Evolutionary conservation across 176 grass and related monocot genomes (phyloP).

Genomic region (Oryza nivara): DNA sequence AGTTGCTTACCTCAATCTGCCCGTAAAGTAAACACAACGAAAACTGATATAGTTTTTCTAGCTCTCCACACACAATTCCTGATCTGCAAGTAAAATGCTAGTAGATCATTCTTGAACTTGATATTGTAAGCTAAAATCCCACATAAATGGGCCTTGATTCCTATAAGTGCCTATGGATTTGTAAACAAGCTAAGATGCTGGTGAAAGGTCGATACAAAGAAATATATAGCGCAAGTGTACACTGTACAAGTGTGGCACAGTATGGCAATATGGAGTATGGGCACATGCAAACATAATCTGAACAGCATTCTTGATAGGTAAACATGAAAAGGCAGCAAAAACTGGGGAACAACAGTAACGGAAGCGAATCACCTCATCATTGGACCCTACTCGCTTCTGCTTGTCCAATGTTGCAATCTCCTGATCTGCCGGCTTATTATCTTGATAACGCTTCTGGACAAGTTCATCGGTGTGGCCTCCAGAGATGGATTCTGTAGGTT

Average conservation of each 20-base stretch:
- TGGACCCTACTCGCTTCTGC: slow-evolving; percentile 10
- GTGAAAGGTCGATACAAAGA: neutral
- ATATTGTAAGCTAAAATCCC: neutral
- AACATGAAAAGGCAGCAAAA: neutral
- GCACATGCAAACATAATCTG: neutral
- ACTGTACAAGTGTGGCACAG: too few species aligned
- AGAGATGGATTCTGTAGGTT: neutral
- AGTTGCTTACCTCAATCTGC: neutral
- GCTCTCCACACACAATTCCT: neutral
- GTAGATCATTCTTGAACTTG: neutral
- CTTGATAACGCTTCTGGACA: neutral
- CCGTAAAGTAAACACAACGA: neutral
- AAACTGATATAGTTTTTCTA: neutral
- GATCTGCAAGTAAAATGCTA: neutral
- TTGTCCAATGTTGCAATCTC: neutral
- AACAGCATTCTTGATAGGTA: neutral
- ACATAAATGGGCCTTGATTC: neutral
- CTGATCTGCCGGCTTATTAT: neutral
- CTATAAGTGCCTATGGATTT: neutral
- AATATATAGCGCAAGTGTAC: too few species aligned
- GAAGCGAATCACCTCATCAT: neutral
- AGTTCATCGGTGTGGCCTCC: neutral
- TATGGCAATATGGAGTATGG: neutral
- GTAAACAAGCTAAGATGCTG: neutral
- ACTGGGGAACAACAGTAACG: neutral